These are phyloP conservation scores for Daldinia grandis DNA, from an alignment of 495 filamentous ascomycete genomes.

Conservation along the genomic window DNA sequence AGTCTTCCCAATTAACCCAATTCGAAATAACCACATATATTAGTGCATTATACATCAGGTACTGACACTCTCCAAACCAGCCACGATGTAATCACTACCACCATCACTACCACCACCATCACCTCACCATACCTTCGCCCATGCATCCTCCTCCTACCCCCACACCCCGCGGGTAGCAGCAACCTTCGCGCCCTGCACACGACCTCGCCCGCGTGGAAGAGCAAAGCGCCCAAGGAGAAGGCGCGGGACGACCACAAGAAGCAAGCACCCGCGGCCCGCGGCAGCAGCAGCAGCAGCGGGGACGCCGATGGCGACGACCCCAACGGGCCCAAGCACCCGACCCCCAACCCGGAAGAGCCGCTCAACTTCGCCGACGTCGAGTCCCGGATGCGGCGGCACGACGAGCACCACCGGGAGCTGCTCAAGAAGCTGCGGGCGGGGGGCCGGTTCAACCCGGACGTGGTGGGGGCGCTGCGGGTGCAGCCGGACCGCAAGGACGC, in stretches of 20 bases:
- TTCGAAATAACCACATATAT: neutral
- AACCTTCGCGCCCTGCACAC: neutral
- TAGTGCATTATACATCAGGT: too few species aligned
- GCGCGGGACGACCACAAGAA: neutral
- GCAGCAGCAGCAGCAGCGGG: neutral
- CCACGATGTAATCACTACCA: constrained; percentile 26
- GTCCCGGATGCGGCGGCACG: constrained; percentile 62
- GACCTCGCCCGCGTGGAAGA: neutral
- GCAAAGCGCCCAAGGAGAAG: constrained; percentile 3
- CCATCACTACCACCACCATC: neutral
- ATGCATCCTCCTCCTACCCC: neutral
- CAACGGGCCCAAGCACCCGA: constrained; percentile 40
- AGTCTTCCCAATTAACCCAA: constrained; percentile 33
- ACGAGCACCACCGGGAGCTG: constrained; percentile 66
- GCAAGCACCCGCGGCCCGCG: neutral
- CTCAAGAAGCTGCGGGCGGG: constrained; percentile 67
- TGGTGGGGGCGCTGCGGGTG: constrained; percentile 71
- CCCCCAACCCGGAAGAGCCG: constrained; percentile 60
- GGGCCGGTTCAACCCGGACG: constrained; percentile 73
- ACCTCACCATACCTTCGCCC: neutral
- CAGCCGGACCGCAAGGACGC: constrained; percentile 51
- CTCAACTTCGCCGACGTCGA: constrained; percentile 73
- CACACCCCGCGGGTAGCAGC: neutral
- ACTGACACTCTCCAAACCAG: constrained; percentile 19
- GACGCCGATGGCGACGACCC: constrained; percentile 12